These are phyloP conservation scores for Paecilomyces variotii DNA, from an alignment of 2,329 filamentous ascomycete genomes.

Conservation along the genomic window DNA sequence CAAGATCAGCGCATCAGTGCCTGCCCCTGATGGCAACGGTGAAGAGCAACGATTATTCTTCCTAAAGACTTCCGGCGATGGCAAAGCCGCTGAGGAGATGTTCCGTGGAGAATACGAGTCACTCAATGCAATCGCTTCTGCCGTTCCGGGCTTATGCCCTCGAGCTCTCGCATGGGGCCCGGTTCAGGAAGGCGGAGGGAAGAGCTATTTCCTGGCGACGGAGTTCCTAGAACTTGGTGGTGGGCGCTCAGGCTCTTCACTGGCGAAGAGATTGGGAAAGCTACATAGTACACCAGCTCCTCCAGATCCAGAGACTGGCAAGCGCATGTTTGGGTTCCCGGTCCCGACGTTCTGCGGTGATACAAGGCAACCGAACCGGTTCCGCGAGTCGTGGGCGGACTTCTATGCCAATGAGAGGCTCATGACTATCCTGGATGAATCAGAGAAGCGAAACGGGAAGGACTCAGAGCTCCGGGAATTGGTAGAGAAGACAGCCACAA, in stretches of 20 bases:
- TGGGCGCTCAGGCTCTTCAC: constrained; percentile 42
- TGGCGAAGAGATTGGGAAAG: constrained; percentile 69
- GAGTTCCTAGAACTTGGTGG: constrained; percentile 65
- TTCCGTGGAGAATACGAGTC: constrained; percentile 68
- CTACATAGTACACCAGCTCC: constrained; percentile 72
- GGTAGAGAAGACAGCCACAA: constrained; percentile 55
- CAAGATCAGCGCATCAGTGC: constrained; percentile 26
- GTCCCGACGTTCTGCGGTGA: constrained; percentile 79
- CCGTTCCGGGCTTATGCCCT: constrained; percentile 69
- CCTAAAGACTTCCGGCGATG: constrained; percentile 30
- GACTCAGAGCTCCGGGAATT: constrained; percentile 55
- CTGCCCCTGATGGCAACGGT: constrained; percentile 9
- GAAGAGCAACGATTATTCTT: constrained; percentile 29
- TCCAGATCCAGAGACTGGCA: constrained; percentile 15
- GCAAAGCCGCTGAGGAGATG: constrained; percentile 28
- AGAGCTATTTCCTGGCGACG: constrained; percentile 53
- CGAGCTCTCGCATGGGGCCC: constrained; percentile 64
- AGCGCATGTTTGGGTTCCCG: constrained; percentile 70
- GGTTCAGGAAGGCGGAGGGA: constrained; percentile 40
- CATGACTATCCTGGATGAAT: constrained; percentile 53
- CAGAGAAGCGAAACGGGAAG: constrained; percentile 53
- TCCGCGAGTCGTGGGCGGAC: constrained; percentile 65
- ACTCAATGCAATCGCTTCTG: constrained; percentile 68
- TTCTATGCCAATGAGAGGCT: constrained; percentile 77
- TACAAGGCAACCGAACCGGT: constrained; percentile 73